Conservation (phyloP, 2,329 filamentous ascomycete genomes). For the Ophiostoma sp. region DNA sequence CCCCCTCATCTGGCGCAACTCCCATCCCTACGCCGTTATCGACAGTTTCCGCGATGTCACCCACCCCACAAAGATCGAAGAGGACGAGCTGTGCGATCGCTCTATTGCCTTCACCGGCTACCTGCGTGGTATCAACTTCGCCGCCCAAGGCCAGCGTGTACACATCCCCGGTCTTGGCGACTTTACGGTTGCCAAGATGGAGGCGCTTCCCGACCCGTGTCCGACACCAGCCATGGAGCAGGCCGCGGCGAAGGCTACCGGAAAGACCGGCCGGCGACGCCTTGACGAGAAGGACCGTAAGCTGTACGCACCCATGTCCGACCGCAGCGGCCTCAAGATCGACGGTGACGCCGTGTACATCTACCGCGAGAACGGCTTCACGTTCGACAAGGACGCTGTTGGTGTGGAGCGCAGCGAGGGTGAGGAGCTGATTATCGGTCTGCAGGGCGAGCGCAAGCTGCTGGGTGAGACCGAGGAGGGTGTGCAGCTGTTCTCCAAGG, state of each 20-base stretch:
- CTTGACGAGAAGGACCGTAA: conserved; percentile 97
- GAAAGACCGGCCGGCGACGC: conserved; percentile 71
- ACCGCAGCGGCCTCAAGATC: conserved; percentile 92
- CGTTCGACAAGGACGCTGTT: conserved; percentile 68
- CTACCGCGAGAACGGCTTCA: conserved; percentile 68
- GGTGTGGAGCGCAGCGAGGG: conserved; percentile 82
- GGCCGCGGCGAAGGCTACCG: conserved; percentile 77
- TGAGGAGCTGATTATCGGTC: conserved; percentile 87
- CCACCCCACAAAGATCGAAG: conserved; percentile 86
- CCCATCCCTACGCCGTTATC: conserved; percentile 88
- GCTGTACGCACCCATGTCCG: conserved; percentile 95
- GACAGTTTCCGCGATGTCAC: conserved; percentile 96
- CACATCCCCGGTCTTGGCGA: conserved; percentile 94
- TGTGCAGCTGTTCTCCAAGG: conserved; percentile 81
- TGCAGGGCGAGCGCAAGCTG: conserved; percentile 79
- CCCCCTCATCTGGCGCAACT: conserved; percentile 94
- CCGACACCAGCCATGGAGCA: conserved; percentile 91
- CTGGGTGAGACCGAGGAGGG: conserved; percentile 81
- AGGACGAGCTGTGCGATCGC: conserved; percentile 84
- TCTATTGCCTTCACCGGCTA: conserved; percentile 92
- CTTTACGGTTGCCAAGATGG: conserved; percentile 77
- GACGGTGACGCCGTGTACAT: conserved; percentile 97
- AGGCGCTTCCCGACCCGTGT: conserved; percentile 88
- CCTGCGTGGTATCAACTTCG: conserved; percentile 90
- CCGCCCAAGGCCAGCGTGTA: conserved; percentile 78